Conservation (phyloP, 2,329 filamentous ascomycete species). For the Trichoderma lentiforme region DNA sequence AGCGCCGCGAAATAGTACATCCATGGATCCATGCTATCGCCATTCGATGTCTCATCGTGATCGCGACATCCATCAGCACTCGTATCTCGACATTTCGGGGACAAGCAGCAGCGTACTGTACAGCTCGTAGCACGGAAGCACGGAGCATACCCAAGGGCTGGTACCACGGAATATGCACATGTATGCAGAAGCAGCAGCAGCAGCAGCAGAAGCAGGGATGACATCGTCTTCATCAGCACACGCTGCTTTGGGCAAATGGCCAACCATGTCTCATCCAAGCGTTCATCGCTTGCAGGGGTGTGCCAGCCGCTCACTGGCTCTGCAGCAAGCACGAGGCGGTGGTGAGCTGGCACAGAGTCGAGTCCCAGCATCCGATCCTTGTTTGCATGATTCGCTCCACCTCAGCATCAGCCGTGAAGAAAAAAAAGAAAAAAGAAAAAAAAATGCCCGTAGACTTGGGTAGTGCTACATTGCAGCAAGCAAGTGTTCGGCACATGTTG, state of each 20-base stretch:
- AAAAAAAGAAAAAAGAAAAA: neutral
- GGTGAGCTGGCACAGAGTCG: conserved; percentile 18
- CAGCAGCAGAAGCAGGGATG: conserved; percentile 2
- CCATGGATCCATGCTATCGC: neutral
- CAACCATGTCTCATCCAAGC: conserved; percentile 7
- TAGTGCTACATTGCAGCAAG: neutral
- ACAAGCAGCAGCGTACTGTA: neutral
- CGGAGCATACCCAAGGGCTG: neutral
- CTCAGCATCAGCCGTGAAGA: neutral
- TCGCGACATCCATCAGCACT: neutral
- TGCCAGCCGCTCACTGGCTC: conserved; percentile 13
- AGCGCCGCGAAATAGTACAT: neutral
- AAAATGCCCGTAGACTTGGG: neutral
- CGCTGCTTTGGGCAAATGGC: neutral
- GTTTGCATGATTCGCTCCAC: conserved; percentile 10
- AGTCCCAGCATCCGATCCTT: neutral
- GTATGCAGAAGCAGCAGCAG: neutral
- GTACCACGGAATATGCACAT: neutral
- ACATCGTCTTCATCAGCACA: neutral
- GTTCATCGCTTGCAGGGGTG: conserved; percentile 10
- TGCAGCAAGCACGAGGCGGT: conserved; percentile 16
- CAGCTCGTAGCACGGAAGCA: neutral
- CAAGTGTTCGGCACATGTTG: neutral
- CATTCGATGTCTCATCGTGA: neutral
- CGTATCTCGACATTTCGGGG: neutral